Base-by-base conservation (phyloP, 2,329 filamentous ascomycete genomes). In the Emericellopsis cladophorae region DNA sequence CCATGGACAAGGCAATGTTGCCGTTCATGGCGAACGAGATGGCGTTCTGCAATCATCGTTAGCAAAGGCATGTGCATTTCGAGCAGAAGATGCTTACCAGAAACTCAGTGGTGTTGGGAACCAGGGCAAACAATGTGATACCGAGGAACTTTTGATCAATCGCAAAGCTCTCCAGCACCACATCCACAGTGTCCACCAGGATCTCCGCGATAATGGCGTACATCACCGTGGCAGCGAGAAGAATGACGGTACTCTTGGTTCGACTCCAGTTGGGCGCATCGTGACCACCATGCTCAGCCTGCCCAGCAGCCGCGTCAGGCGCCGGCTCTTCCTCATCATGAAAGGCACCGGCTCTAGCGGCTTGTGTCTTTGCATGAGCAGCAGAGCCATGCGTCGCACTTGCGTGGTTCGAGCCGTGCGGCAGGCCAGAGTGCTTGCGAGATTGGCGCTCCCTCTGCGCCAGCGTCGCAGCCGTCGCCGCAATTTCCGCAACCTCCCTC, bases 11-110 rank as follows among this genome's bases (percentile, higher is more conserved):
- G 0, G 92, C 92, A 60, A 98, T 96, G 60, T 98, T 98, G 45
- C 92, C 92, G 55, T 98, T 96, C 90, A 98, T 98, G 41, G 92
- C 92, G 58, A 98, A 98, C 1, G 89, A 95, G 44, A 98, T 98
- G 57, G 90, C 92, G 61, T 98, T 98, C 80, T 88, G 23, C 5
- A 34, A 43, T 49, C 43, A 43, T 49, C 43, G 47, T 36, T 26
- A 31, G n/a, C 24, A n/a, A n/a, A n/a, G 44, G 31, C 46, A n/a
- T 51, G 5, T 39, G 37, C 39, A 26, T 23, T 23, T 42, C 14
- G 29, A 14, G 22, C 10, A 23, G 15, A 51, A 18, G 15, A 31
- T 18, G 62, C 79, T 65, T 72, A 90, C 84, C 68, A 98, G 60
- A 57, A 98, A 98, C 57, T 98, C 92, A 1, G 92, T 98, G 1